A percentile compares a stretch with the other conserved stretches of the same genome.
Evolutionary conservation across 2,329 filamentous ascomycete species (phyloP).

Genomic region (Calonectria hawksworthii): DNA sequence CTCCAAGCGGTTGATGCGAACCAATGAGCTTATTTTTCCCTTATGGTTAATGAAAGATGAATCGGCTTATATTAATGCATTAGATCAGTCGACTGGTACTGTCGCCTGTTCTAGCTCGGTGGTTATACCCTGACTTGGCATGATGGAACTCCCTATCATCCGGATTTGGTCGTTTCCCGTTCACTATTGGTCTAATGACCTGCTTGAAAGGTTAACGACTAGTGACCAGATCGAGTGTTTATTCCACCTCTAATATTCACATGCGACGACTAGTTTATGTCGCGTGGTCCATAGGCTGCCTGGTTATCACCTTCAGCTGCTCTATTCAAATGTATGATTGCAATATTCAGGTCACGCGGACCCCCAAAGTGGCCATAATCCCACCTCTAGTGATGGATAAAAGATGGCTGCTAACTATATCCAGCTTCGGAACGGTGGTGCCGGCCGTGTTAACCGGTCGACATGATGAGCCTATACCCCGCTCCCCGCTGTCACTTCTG

Average conservation of each 20-base stretch:
- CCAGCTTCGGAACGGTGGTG: conserved; percentile 15
- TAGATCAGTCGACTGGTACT: neutral
- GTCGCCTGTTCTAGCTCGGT: neutral
- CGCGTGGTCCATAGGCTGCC: neutral
- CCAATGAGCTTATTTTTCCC: neutral
- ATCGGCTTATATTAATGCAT: neutral
- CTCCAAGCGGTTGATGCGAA: neutral
- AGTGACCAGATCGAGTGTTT: neutral
- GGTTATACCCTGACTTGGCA: neutral
- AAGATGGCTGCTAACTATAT: conserved; percentile 9
- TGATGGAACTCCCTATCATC: neutral
- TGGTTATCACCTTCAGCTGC: neutral
- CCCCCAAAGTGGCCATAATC: neutral
- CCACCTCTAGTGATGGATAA: conserved; percentile 3
- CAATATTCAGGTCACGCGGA: neutral
- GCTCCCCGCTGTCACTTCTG: neutral
- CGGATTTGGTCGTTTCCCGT: neutral
- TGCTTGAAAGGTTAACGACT: neutral
- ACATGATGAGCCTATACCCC: conserved; percentile 2
- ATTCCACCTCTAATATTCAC: neutral
- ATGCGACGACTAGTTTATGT: neutral
- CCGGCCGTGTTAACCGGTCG: neutral
- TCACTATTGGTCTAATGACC: neutral
- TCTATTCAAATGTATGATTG: neutral
- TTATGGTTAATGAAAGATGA: neutral